Evolutionary conservation across 352 stramenopile genomes (phyloP).

Genomic region (Blastocystis sp.): DNA sequence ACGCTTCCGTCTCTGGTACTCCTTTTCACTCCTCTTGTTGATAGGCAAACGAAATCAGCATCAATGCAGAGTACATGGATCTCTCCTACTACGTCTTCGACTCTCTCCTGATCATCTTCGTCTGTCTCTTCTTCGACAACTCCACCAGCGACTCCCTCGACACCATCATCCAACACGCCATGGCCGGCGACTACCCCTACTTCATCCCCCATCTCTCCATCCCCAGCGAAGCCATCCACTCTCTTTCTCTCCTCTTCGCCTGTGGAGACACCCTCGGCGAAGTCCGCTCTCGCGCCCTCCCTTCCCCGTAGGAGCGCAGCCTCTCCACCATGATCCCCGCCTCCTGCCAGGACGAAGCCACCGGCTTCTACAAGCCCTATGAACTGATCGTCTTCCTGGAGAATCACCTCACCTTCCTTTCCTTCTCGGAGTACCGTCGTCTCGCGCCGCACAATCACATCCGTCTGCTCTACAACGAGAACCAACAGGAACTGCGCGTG

Average conservation of each 20-base stretch:
- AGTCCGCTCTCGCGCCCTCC: neutral
- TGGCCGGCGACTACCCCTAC: constrained; percentile 25
- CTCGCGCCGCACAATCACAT: neutral
- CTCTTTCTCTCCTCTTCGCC: constrained; percentile 8
- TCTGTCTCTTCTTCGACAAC: constrained; percentile 21
- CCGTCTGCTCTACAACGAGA: neutral
- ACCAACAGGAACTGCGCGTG: neutral
- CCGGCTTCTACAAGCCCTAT: constrained; percentile 13
- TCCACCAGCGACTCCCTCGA: neutral
- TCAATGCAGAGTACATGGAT: constrained; percentile 15
- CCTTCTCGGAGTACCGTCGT: neutral
- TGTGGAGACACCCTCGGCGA: neutral
- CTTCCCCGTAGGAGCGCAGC: neutral
- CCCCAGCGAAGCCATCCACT: neutral
- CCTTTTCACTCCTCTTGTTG: neutral
- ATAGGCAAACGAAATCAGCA: constrained; percentile 7
- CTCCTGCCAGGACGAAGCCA: neutral
- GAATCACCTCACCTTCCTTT: neutral
- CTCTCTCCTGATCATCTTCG: constrained; percentile 46
- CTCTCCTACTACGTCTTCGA: constrained; percentile 37
- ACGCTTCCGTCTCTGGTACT: neutral
- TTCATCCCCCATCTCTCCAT: constrained; percentile 11
- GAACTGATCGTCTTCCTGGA: constrained; percentile 49
- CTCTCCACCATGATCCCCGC: neutral
- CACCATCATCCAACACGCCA: neutral